These are phyloP conservation scores for Cryphonectria naterciae DNA, from an alignment of 2,329 filamentous ascomycete species.

Conservation along the genomic window DNA sequence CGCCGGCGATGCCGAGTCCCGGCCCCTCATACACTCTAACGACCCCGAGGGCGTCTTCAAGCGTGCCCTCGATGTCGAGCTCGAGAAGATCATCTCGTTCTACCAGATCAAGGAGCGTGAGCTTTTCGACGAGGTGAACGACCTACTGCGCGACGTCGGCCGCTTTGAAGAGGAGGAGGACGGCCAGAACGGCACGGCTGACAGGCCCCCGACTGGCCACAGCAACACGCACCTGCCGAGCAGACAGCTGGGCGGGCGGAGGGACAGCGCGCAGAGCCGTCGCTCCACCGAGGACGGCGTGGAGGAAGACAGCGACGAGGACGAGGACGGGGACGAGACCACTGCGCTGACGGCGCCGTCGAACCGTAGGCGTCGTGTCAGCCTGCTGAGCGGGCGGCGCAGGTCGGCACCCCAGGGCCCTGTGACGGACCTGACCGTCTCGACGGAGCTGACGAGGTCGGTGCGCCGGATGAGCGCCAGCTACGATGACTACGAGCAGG, in stretches of 20 bases:
- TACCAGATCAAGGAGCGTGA: slow-evolving; percentile 89
- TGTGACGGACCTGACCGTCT: slow-evolving; percentile 62
- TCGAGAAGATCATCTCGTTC: slow-evolving; percentile 93
- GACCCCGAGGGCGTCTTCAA: slow-evolving; percentile 84
- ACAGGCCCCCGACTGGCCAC: slow-evolving; percentile 34
- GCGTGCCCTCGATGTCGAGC: slow-evolving; percentile 80
- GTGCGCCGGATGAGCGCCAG: slow-evolving; percentile 66
- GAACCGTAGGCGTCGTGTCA: slow-evolving; percentile 48
- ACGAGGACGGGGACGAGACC: slow-evolving; percentile 62
- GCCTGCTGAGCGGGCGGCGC: slow-evolving; percentile 43
- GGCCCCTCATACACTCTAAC: slow-evolving; percentile 74
- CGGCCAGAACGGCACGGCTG: slow-evolving; percentile 34
- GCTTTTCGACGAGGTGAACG: slow-evolving; percentile 78
- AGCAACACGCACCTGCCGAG: slow-evolving; percentile 34
- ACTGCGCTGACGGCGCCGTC: slow-evolving; percentile 59
- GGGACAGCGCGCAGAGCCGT: slow-evolving; percentile 46
- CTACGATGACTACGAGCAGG: slow-evolving; percentile 80
- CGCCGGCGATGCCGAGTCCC: slow-evolving; percentile 72
- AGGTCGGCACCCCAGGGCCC: slow-evolving; percentile 44
- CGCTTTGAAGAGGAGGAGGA: slow-evolving; percentile 60
- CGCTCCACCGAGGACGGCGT: slow-evolving; percentile 60
- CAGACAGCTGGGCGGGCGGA: slow-evolving; percentile 34
- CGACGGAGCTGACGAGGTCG: slow-evolving; percentile 62
- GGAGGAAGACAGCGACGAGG: slow-evolving; percentile 68
- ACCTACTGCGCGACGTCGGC: slow-evolving; percentile 75